Evolutionary conservation across 2,329 filamentous ascomycete species (phyloP).

Genomic region (Cladobotryum protrusum): DNA sequence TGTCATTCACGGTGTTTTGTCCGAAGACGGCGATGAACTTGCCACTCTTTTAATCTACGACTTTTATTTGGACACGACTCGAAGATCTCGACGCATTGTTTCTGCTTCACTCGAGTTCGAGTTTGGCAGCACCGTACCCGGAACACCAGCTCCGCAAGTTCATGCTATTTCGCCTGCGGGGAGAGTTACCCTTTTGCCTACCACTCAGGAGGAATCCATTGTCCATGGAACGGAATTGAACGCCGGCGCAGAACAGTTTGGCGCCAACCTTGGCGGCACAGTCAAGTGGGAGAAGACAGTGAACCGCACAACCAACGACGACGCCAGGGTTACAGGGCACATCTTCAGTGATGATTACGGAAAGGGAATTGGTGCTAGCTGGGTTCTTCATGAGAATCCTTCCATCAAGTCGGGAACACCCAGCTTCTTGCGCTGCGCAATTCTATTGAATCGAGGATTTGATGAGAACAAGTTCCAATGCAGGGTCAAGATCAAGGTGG

Average conservation of each 20-base stretch:
- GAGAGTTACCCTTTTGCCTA: conserved; percentile 8
- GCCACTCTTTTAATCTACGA: conserved; percentile 20
- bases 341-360: conserved; percentile 17
- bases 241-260: conserved; percentile 11
- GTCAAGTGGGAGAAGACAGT: conserved; percentile 18
- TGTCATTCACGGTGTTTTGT: conserved; percentile 20
- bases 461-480: conserved; percentile 23
- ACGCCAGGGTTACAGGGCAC: conserved; percentile 10
- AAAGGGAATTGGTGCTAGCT: conserved; percentile 15
- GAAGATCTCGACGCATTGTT: conserved; percentile 17
- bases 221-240: conserved; percentile 7
- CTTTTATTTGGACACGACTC: conserved; percentile 21
- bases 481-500: conserved; percentile 21
- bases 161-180: conserved; percentile 16
- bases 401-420: conserved; percentile 10
- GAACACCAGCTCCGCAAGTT: conserved; percentile 10
- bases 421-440: conserved; percentile 10
- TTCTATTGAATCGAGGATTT: conserved; percentile 10
- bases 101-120: conserved; percentile 16
- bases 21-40: conserved; percentile 13
- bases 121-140: conserved; percentile 13
- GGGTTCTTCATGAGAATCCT: conserved; percentile 15
- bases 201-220: conserved; percentile 9
- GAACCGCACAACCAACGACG: conserved; percentile 12
- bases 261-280: conserved; percentile 12